Evolutionary conservation across 768 basidiomycete genomes (phyloP).

Genomic region (Crassisporium funariophilum): DNA sequence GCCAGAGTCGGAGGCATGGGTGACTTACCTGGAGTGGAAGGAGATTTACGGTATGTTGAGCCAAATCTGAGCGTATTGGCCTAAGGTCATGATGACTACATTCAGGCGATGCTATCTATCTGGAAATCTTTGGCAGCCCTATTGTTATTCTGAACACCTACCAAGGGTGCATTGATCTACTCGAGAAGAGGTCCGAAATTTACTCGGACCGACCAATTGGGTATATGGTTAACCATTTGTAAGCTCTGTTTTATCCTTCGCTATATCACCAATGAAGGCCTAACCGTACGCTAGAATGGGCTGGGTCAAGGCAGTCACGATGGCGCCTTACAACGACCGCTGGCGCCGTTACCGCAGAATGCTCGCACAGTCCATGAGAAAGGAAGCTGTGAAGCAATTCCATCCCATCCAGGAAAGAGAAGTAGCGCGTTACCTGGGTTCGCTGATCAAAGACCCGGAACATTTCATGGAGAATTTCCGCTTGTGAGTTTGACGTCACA

Average conservation of each 20-base stretch:
- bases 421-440: slow-evolving; percentile 19
- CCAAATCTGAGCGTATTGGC: not conserved
- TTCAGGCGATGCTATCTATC: slow-evolving; percentile 25
- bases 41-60: slow-evolving; percentile 18
- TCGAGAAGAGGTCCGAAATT: slow-evolving; percentile 29
- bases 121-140: slow-evolving; percentile 27
- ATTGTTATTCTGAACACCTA: slow-evolving; percentile 29
- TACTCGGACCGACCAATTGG: slow-evolving; percentile 28
- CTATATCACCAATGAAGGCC: not conserved
- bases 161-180: slow-evolving; percentile 24
- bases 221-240: slow-evolving; percentile 20
- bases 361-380: slow-evolving; percentile 25
- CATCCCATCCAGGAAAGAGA: slow-evolving; percentile 25
- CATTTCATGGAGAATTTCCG: slow-evolving; percentile 28
- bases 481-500: slow-evolving; percentile 22
- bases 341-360: slow-evolving; percentile 31
- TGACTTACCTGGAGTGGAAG: slow-evolving; percentile 25
- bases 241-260: too few relatives aligned
- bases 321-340: slow-evolving; percentile 26
- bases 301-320: slow-evolving; percentile 22
- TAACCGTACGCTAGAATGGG: slow-evolving; percentile 21
- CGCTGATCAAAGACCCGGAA: slow-evolving; percentile 21
- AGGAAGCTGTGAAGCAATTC: slow-evolving; percentile 23
- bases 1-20: slow-evolving; percentile 24
- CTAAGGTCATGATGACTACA: not conserved